These are phyloP conservation scores for Hymenoscyphus linearis DNA, from an alignment of 2,329 filamentous ascomycete species.

Conservation along the genomic window DNA sequence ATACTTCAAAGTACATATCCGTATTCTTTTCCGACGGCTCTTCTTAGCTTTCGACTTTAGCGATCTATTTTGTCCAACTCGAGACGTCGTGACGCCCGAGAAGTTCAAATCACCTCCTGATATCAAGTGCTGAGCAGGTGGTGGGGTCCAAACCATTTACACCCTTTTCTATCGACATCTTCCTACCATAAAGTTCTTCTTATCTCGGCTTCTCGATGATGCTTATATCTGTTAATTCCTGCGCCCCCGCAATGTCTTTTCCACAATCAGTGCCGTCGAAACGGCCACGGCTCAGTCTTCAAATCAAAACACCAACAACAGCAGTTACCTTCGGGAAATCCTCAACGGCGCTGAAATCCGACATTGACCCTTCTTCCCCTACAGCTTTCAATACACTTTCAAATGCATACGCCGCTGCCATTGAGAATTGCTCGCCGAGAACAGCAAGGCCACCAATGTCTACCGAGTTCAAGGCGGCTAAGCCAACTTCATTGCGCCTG, in stretches of 20 bases:
- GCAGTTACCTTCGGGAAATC: slow-evolving; percentile 37
- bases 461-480: slow-evolving; percentile 39
- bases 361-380: slow-evolving; percentile 52
- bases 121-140: slow-evolving; percentile 10
- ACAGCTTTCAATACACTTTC: slow-evolving; percentile 63
- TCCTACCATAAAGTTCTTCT: not conserved
- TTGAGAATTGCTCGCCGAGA: slow-evolving; percentile 51
- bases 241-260: slow-evolving; percentile 27
- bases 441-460: slow-evolving; percentile 30
- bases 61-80: not conserved
- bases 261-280: slow-evolving; percentile 28
- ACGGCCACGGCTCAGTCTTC: slow-evolving; percentile 50
- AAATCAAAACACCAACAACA: slow-evolving; percentile 44
- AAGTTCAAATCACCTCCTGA: slow-evolving; percentile 3
- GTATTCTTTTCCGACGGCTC: slow-evolving; percentile 5
- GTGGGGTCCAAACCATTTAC: not conserved
- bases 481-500: slow-evolving; percentile 28
- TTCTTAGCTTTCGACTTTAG: not conserved
- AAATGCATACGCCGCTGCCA: slow-evolving; percentile 58
- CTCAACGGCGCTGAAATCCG: slow-evolving; percentile 39
- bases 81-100: not conserved
- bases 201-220: slow-evolving; percentile 22
- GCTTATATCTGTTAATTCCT: slow-evolving; percentile 24
- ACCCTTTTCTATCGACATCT: slow-evolving; percentile 3
- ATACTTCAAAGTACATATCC: too few species aligned